These are phyloP conservation scores for Sphaerulina vaccinii DNA, from an alignment of 2,329 filamentous ascomycete species.

Conservation along the genomic window DNA sequence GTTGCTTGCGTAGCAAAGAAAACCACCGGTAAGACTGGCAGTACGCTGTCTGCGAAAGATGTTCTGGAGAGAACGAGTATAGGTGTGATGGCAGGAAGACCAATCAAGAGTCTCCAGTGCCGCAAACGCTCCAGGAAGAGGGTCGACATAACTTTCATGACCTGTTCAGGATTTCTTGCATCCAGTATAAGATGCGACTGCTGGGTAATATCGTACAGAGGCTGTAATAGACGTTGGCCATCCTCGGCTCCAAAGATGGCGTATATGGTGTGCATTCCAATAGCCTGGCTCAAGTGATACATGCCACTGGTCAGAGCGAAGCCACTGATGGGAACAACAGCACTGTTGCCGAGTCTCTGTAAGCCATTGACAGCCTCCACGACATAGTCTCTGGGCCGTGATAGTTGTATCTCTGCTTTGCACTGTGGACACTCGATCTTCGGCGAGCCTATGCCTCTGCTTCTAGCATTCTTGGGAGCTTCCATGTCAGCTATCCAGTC, in stretches of 20 bases:
- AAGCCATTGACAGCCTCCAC: constrained; percentile 65
- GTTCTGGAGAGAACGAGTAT: constrained; percentile 67
- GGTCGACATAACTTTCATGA: constrained; percentile 16
- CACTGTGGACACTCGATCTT: constrained; percentile 85
- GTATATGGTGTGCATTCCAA: constrained; percentile 63
- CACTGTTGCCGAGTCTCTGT: constrained; percentile 55
- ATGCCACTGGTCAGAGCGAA: constrained; percentile 46
- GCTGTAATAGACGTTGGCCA: constrained; percentile 54
- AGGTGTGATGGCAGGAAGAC: constrained; percentile 66
- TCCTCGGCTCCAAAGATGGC: constrained; percentile 65
- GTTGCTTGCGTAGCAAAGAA: constrained; percentile 58
- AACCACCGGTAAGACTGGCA: constrained; percentile 63
- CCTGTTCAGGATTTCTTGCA: constrained; percentile 15
- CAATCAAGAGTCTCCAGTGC: constrained; percentile 57
- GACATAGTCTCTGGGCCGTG: constrained; percentile 70
- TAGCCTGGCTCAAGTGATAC: constrained; percentile 33
- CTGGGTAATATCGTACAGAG: constrained; percentile 33
- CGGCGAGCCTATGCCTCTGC: constrained; percentile 50
- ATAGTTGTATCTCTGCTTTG: constrained; percentile 74
- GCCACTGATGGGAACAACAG: constrained; percentile 66
- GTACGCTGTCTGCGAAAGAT: constrained; percentile 60
- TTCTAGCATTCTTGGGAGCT: constrained; percentile 53
- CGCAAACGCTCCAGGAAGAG: constrained; percentile 32
- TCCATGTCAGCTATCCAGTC: constrained; percentile 94
- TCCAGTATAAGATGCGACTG: constrained; percentile 29